phyloP scores from a whole-genome alignment of 129 eudicot genomes.

The Heracleum sosnowskyi region DNA sequence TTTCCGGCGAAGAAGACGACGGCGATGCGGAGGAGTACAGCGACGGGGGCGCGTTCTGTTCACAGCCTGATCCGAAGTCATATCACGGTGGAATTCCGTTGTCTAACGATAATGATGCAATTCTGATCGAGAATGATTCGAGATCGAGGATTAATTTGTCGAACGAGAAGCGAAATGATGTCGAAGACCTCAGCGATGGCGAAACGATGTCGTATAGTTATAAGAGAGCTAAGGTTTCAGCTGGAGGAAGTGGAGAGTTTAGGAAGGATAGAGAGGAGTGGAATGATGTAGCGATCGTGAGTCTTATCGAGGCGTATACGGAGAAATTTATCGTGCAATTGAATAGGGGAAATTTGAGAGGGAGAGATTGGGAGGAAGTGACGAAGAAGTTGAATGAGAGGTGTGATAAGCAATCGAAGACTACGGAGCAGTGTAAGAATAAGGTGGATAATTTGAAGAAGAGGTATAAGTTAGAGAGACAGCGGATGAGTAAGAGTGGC shows the following conservation, averaged over 20 bases:
- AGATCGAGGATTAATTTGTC: slow-evolving; percentile 21
- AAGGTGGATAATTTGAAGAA: slow-evolving; percentile 98
- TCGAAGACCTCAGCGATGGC: slow-evolving; percentile 59
- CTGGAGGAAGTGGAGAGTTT: slow-evolving; percentile 50
- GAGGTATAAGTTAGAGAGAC: slow-evolving; percentile 85
- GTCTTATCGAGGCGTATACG: slow-evolving; percentile 70
- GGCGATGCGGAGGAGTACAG: slow-evolving; percentile 30
- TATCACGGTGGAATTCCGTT: slow-evolving; percentile 15
- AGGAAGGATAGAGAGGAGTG: slow-evolving; percentile 95
- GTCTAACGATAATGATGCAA: slow-evolving; percentile 17
- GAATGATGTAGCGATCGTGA: slow-evolving; percentile 82
- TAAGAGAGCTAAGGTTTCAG: slow-evolving; percentile 30
- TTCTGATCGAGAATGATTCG: slow-evolving; percentile 48
- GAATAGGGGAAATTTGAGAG: slow-evolving; percentile 86
- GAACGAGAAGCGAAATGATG: slow-evolving; percentile 43
- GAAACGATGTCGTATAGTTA: slow-evolving; percentile 40
- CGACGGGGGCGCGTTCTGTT: slow-evolving; percentile 36
- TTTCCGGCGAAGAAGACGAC: slow-evolving; percentile 17
- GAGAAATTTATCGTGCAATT: slow-evolving; percentile 61
- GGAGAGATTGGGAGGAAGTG: slow-evolving; percentile 98
- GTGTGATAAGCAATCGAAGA: slow-evolving; percentile 70
- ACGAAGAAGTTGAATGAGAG: slow-evolving; percentile 70
- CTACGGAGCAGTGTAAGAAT: slow-evolving; percentile 93
- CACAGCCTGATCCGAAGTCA: slow-evolving; percentile 19
- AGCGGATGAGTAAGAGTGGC: slow-evolving; percentile 64